Base-by-base conservation (phyloP, 805 yeast genomes). In the Yueomyces sp. region DNA sequence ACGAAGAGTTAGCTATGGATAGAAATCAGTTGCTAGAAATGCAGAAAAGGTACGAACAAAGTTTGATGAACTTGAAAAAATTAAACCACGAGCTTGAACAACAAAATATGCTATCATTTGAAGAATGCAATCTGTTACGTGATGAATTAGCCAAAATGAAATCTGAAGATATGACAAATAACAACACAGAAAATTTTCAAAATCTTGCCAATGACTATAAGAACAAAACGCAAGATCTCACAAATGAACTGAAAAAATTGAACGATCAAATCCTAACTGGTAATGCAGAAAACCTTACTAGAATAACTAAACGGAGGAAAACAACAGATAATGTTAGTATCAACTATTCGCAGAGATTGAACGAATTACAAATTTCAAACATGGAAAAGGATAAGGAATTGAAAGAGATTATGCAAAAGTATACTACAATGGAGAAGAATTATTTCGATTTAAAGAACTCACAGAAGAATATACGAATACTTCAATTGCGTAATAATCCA, bases 401-500 rank as follows among this genome's bases (percentile, higher is more conserved):
- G 5, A 63, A 65, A 38, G 63, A 59, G 37, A 49, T 66, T 5
- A 63, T 66, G 46, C 64, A 60, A 30, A 62, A 67, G 36, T 56
- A 66, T 3, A 56, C 55, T 3, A 47, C 59, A 1, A 52, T 74
- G 37, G 60, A 66, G 8, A 59, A 62, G 19, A 72, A 71, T 42
- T 41, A 68, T 11, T 59, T 65, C 36, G 53, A 63, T 2, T 48
- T 65, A 12, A 57, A 62, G 32, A 53, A 54, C 3, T 46, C 65
- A 30, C 65, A 65, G 39, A 66, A 62, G 40, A 65, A 65, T 37
- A 49, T 69, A 2, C 70, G 78, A 42, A 68, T 85, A 2, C 57
- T 85, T 11, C 82, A 82, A 56, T 60, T 83, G 45, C 69, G 79
- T 40, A 70, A 74, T 32, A 84, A 81, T 55, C 94, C 94, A 2